Base-by-base conservation (phyloP, 208 protist genomes). In the Trypanosoma rangeli region DNA sequence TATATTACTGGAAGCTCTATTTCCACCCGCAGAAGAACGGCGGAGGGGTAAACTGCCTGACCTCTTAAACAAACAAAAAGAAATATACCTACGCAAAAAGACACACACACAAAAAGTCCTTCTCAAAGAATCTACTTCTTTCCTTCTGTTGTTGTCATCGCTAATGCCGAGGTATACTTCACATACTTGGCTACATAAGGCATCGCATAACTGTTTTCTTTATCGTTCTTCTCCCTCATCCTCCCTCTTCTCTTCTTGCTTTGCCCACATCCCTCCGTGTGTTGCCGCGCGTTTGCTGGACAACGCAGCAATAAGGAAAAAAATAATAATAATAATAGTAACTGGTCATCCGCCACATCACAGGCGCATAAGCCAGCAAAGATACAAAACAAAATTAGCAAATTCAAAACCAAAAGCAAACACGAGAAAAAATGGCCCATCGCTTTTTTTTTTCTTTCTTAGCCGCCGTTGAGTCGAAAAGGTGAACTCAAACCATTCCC, bases 91-190 rank as follows among this genome's bases (percentile, higher is more conserved):
- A 42, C 16, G 10, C 16, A 67, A 74, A 26, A 42, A 67, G 24
- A 59, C 5, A 58, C 29, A 58, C 28, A 67, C 9, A 74, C 22
- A 60, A 9, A 13, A 8, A 0, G 50, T 71, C 55, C 54, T 64
- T 3, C 53, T 62, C 24, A 64, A 61, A 53, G 50, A 24, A 74
- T 26, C 15, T 26, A 54, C 28, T 64, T 48, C 20, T 31, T 31
- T 31, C 26, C 3, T 54, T 65, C 54, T 12, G 20, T 12, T 26
- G 10, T 67, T 67, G 4, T 35, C 24, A 15, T 63, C 28, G 9
- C 22, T 63, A 16, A 33, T 16, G 26, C 28, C 33, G 37, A 42
- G 4, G 4, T 42, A 42, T 4, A 13, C 26, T 35, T 58, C 12
- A 9, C 26, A 20, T 58, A 7, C 26, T 35, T 16, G 15, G 3